Percentiles rank a stretch among this genome's conserved stretches.
Evolutionary conservation across 176 grass and related monocot genomes (phyloP).

Genomic region (Oropetium thomaeum): DNA sequence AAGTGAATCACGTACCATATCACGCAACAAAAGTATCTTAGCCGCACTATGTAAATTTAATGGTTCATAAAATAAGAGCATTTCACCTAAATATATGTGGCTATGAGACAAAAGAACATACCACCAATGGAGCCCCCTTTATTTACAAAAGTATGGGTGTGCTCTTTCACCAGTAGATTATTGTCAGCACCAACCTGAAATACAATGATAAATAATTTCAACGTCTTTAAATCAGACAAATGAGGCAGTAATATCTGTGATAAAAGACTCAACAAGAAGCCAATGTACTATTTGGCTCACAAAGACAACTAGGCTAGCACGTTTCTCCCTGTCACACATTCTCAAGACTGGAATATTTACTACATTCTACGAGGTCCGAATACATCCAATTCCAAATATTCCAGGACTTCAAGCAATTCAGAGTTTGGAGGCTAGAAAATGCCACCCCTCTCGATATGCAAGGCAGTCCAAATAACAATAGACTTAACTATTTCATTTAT

Average conservation of each 20-base stretch:
- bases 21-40: not conserved
- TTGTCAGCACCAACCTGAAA: slow-evolving; percentile 85
- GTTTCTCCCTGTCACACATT: not conserved
- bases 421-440: not conserved
- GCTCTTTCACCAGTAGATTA: slow-evolving; percentile 94
- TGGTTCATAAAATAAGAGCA: not conserved
- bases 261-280: not conserved
- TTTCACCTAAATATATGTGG: not conserved
- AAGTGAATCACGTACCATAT: not conserved
- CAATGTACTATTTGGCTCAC: not conserved
- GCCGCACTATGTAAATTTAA: not conserved
- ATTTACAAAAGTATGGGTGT: slow-evolving; percentile 97
- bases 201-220: not conserved
- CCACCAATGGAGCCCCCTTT: slow-evolving; percentile 84
- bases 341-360: not conserved
- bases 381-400: not conserved
- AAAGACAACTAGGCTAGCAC: not conserved
- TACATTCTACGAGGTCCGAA: not conserved
- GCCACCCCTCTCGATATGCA: not conserved
- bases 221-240: not conserved
- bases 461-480: not conserved
- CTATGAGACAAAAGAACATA: slow-evolving; percentile 38
- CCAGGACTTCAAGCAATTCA: not conserved
- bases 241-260: not conserved
- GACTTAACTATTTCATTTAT: not conserved